These are phyloP conservation scores for Ciborinia camelliae DNA, from an alignment of 2,329 filamentous ascomycete species.

Conservation along the genomic window DNA sequence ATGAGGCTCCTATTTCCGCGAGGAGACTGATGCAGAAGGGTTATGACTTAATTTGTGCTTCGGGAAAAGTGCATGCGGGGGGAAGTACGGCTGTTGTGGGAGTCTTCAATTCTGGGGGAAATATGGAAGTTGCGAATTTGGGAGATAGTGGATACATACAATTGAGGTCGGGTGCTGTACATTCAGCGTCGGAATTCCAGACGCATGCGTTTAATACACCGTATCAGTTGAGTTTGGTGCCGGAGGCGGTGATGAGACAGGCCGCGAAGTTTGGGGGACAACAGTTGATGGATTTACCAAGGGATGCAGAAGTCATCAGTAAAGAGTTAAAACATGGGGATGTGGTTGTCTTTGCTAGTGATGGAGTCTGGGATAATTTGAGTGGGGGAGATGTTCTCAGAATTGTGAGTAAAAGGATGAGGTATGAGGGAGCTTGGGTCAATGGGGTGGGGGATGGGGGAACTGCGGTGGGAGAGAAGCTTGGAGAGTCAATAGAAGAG, in stretches of 20 bases:
- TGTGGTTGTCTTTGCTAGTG: conserved; percentile 88
- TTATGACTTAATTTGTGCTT: conserved; percentile 76
- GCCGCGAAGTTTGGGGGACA: conserved; percentile 79
- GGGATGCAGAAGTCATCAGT: conserved; percentile 75
- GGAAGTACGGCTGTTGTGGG: conserved; percentile 93
- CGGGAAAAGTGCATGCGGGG: conserved; percentile 71
- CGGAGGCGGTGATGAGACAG: conserved; percentile 72
- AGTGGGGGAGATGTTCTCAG: conserved; percentile 85
- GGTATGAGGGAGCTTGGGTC: conserved; percentile 69
- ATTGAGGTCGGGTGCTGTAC: conserved; percentile 78
- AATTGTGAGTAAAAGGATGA: conserved; percentile 75
- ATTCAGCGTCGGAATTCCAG: conserved; percentile 78
- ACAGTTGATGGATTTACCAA: conserved; percentile 77
- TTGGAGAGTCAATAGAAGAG: conserved; percentile 52
- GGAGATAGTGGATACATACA: conserved; percentile 94
- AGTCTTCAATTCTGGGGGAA: conserved; percentile 68
- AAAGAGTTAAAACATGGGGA: conserved; percentile 83
- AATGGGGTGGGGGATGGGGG: conserved; percentile 53
- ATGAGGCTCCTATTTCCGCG: conserved; percentile 50
- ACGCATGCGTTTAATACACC: conserved; percentile 98
- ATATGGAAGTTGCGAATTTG: conserved; percentile 84
- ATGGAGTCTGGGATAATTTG: conserved; percentile 95
- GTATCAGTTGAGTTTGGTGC: conserved; percentile 87
- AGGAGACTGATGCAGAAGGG: conserved; percentile 74
- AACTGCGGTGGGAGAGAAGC: conserved; percentile 59